These are phyloP conservation scores for Saccharomyces hybrid DNA, from an alignment of 1,139 yeast genomes.

Conservation along the genomic window DNA sequence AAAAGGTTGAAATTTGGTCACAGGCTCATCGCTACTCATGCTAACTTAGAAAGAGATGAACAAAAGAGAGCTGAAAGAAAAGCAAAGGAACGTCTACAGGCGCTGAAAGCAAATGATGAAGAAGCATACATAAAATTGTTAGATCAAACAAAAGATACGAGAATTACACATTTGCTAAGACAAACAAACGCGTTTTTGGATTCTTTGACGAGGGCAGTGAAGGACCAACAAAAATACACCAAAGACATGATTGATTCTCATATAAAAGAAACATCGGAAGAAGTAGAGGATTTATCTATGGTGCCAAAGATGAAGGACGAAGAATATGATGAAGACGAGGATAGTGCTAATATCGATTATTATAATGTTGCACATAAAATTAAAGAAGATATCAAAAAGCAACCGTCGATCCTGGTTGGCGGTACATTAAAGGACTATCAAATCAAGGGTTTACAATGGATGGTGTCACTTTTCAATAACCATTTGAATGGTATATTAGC, in stretches of 20 bases:
- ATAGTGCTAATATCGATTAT: slow-evolving; percentile 59
- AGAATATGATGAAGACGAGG: slow-evolving; percentile 39
- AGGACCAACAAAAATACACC: slow-evolving; percentile 50
- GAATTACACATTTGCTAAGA: slow-evolving; percentile 70
- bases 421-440: slow-evolving; percentile 92
- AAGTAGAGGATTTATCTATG: slow-evolving; percentile 28
- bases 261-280: slow-evolving; percentile 33
- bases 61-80: slow-evolving; percentile 64
- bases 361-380: slow-evolving; percentile 74
- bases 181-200: slow-evolving; percentile 75
- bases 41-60: slow-evolving; percentile 62
- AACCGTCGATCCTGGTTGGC: slow-evolving; percentile 67
- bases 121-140: slow-evolving; percentile 74
- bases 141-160: slow-evolving; percentile 76
- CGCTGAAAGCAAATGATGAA: slow-evolving; percentile 76
- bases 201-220: slow-evolving; percentile 69
- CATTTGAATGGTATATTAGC: slow-evolving; percentile 92
- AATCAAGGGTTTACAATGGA: slow-evolving; percentile 92
- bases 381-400: slow-evolving; percentile 55
- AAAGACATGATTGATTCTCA: slow-evolving; percentile 41
- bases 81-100: slow-evolving; percentile 81
- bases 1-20: slow-evolving; percentile 40
- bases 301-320: slow-evolving; percentile 30
- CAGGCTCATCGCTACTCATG: slow-evolving; percentile 37
- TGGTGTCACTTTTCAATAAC: slow-evolving; percentile 90